Evolutionary conservation across 257 asterid species (phyloP), one percentile per base, ranked within the genome.

Genomic region (Ocimum tenuiflorum): DNA sequence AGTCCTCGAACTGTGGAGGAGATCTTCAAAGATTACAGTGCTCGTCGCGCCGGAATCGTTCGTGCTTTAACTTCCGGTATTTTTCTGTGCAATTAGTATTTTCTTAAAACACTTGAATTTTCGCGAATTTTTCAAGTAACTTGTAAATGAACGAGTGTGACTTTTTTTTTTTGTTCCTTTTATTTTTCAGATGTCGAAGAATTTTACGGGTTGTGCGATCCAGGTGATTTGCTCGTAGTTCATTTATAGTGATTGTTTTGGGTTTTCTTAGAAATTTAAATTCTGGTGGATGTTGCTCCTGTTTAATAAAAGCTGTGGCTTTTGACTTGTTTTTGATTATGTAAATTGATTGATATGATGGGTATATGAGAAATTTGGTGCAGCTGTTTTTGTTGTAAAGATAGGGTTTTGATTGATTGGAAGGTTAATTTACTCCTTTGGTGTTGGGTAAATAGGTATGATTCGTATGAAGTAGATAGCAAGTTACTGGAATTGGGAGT

Each of bases 11-110:
- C 86, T 59, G 97, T 91, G 4, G 97, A 91, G 78, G 97, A 91
- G 85, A 91, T 91, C 96, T 91, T 83, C 86, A 91, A 91, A 73
- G 97, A 91, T 86, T 88, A 76, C 87, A 80, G 85, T 69, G 83
- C 88, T 68, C 96, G 97, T 38, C 88, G 96, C 36, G 61, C 88
- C 77, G 96, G 91, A 69, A 82, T 91, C 38, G 74, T 88, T 73
- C 97, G 97, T 29, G 97, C 97, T 76, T 78, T 88, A 74, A 88
- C 91, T 60, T 19, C 60, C 22, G 96, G 96, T 88, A 83, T 43
- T 47, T 38, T 27, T 7, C 35, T 33, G 12, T 48, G 17, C 42
- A 53, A 38, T 56, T 54, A 23, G 39, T 63, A 7, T 68, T 45
- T 39, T 14, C 38, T 1, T 2, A 1, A 31, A 7, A 31, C 22